These are phyloP conservation scores for Pholiota conissans DNA, from an alignment of 768 basidiomycete species.

Conservation along the genomic window DNA sequence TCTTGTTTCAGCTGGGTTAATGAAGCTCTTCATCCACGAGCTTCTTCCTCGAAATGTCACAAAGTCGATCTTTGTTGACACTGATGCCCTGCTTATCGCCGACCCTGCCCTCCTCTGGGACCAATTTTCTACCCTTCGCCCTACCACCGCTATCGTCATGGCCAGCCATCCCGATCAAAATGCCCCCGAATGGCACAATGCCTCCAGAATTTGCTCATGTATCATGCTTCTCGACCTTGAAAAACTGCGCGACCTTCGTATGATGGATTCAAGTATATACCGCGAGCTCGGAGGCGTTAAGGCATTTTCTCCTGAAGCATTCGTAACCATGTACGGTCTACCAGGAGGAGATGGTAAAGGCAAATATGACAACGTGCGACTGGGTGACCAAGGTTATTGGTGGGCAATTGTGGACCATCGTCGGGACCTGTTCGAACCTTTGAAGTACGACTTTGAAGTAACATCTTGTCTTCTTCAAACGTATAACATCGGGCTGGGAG, in stretches of 20 bases:
- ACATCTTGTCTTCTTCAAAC: slow-evolving; percentile 49
- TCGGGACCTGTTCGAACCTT: slow-evolving; percentile 39
- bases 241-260: slow-evolving; percentile 38
- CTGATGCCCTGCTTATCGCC: slow-evolving; percentile 49
- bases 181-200: slow-evolving; percentile 42
- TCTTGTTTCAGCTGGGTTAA: slow-evolving; percentile 39
- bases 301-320: slow-evolving; percentile 41
- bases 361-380: slow-evolving; percentile 41
- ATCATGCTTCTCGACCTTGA: slow-evolving; percentile 52
- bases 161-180: slow-evolving; percentile 43
- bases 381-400: slow-evolving; percentile 55
- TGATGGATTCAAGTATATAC: slow-evolving; percentile 49
- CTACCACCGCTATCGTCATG: slow-evolving; percentile 40
- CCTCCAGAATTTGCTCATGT: slow-evolving; percentile 50
- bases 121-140: slow-evolving; percentile 32
- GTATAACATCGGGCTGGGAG: slow-evolving; percentile 43
- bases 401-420: slow-evolving; percentile 51
- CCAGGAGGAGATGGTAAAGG: slow-evolving; percentile 34
- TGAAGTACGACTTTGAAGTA: slow-evolving; percentile 48
- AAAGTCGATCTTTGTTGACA: slow-evolving; percentile 51
- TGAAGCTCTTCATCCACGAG: slow-evolving; percentile 56
- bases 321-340: slow-evolving; percentile 42
- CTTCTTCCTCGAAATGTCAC: slow-evolving; percentile 41
- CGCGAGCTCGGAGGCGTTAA: slow-evolving; percentile 24
- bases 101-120: slow-evolving; percentile 49